Evolutionary conservation across 148 eudicot species (phyloP).

Genomic region (Vaccinium corymbosum): DNA sequence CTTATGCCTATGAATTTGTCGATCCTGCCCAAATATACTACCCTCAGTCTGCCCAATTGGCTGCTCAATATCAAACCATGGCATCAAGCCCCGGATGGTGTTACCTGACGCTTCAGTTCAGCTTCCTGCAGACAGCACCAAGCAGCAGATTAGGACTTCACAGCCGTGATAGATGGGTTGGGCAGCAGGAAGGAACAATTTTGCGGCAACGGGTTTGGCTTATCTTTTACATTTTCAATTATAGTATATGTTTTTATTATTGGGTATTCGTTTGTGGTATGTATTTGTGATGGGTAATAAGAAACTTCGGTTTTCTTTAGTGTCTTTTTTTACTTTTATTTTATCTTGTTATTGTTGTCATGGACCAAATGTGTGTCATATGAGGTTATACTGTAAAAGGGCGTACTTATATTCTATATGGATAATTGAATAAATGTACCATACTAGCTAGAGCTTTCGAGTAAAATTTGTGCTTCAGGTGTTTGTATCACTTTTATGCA

Average conservation of each 20-base stretch:
- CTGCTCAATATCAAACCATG: slow-evolving; percentile 68
- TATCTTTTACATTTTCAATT: slow-evolving; percentile 27
- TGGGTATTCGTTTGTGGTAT: slow-evolving; percentile 57
- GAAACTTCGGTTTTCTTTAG: slow-evolving; percentile 31
- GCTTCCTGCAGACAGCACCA: slow-evolving; percentile 44
- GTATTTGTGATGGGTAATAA: slow-evolving; percentile 46
- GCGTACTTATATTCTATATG: slow-evolving; percentile 16
- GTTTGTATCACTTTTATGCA: background rate
- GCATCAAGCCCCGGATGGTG: slow-evolving; percentile 29
- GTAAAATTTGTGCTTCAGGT: background rate
- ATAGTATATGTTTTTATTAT: slow-evolving; percentile 24
- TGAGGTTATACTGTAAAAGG: slow-evolving; percentile 44
- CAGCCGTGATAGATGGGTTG: slow-evolving; percentile 42
- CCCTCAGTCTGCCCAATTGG: slow-evolving; percentile 54
- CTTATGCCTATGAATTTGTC: slow-evolving; percentile 63
- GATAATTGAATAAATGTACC: slow-evolving; percentile 18
- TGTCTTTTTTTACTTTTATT: slow-evolving; percentile 21
- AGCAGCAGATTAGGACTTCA: slow-evolving; percentile 49
- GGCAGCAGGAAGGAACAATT: slow-evolving; percentile 43
- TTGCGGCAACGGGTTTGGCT: slow-evolving; percentile 47
- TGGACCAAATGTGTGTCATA: slow-evolving; percentile 30
- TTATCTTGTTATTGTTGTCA: slow-evolving; percentile 22
- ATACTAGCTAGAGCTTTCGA: background rate
- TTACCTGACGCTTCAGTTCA: slow-evolving; percentile 53
- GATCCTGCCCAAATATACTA: slow-evolving; percentile 68